Evolutionary conservation across 257 asterid species (phyloP).

Genomic region (Anisodus tanguticus): DNA sequence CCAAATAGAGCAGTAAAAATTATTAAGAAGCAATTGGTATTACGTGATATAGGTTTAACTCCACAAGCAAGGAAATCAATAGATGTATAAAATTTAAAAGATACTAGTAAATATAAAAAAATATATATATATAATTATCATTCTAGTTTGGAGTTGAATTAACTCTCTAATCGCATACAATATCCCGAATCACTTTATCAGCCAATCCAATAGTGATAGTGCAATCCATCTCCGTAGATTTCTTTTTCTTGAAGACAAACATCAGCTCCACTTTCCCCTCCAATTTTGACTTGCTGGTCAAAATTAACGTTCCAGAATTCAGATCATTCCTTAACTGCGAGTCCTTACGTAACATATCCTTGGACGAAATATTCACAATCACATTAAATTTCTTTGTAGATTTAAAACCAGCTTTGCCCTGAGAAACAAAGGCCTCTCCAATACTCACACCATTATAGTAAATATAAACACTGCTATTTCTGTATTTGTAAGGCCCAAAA

Average conservation of each 20-base stretch:
- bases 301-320: slow-evolving; percentile 36
- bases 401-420: slow-evolving; percentile 34
- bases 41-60: background rate
- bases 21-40: background rate
- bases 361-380: slow-evolving; percentile 34
- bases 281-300: slow-evolving; percentile 41
- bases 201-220: slow-evolving; percentile 31
- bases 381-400: slow-evolving; percentile 37
- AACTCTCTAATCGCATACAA: slow-evolving; percentile 32
- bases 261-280: slow-evolving; percentile 49
- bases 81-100: background rate
- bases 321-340: slow-evolving; percentile 33
- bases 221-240: slow-evolving; percentile 46
- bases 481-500: slow-evolving; percentile 50
- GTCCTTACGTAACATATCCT: background rate
- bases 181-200: slow-evolving; percentile 25
- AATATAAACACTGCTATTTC: slow-evolving; percentile 37
- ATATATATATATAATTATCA: no score
- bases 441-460: slow-evolving; percentile 34
- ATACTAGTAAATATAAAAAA: no score
- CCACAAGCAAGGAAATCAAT: background rate
- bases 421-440: slow-evolving; percentile 40
- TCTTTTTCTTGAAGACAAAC: slow-evolving; percentile 49
- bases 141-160: background rate
- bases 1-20: background rate